A percentile compares a stretch with the other conserved stretches of the same genome.
Evolutionary conservation across 306 rosid species (phyloP).

Genomic region (Fagus crenata): DNA sequence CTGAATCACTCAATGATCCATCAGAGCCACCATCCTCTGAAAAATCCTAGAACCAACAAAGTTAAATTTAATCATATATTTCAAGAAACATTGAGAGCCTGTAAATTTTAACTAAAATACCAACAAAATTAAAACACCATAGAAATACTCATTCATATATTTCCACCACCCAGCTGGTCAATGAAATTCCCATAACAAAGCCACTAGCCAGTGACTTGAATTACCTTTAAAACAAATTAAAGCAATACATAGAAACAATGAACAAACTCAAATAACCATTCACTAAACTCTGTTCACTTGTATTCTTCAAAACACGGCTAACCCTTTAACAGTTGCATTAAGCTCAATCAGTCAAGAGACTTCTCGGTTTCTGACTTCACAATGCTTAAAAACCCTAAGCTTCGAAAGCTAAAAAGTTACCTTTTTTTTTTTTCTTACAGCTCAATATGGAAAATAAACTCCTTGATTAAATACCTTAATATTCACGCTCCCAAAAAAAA

Average conservation of each 20-base stretch:
- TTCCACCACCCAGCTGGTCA: not conserved
- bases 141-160: not conserved
- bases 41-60: constrained; percentile 33
- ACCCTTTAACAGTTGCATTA: not conserved
- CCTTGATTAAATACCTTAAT: not conserved
- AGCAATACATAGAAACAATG: not conserved
- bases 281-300: not conserved
- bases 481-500: not conserved
- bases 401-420: not conserved
- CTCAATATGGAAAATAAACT: not conserved
- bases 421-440: too few relatives aligned
- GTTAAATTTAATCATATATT: not conserved
- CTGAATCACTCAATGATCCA: constrained; percentile 36
- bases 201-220: not conserved
- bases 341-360: not conserved
- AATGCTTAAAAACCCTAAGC: not conserved
- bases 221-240: not conserved
- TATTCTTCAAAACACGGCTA: not conserved
- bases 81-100: not conserved
- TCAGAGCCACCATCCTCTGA: constrained; percentile 23
- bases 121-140: not conserved
- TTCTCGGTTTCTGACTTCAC: not conserved
- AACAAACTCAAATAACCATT: not conserved
- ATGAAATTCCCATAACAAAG: not conserved
- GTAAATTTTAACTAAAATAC: not conserved